These are phyloP conservation scores for Ustilago curta DNA, from an alignment of 1,284 basidiomycete species.

Conservation along the genomic window DNA sequence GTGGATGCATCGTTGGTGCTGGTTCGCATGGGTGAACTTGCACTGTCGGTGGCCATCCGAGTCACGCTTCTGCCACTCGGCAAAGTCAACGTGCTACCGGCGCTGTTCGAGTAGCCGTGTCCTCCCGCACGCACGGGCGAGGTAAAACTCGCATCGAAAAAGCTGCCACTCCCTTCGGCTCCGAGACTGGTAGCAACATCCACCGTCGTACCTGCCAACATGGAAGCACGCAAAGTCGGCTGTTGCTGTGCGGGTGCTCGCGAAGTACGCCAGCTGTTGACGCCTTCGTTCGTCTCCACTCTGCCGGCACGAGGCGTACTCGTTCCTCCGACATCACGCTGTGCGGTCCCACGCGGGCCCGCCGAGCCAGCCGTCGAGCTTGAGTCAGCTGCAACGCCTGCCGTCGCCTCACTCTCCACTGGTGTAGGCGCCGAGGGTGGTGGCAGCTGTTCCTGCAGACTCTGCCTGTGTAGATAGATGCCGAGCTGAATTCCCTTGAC, in stretches of 20 bases:
- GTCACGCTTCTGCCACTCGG: conserved; percentile 37
- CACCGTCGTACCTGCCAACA: background rate
- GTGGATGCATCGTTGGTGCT: background rate
- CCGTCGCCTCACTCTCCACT: conserved; percentile 9
- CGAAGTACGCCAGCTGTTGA: background rate
- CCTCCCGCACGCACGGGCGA: conserved; percentile 34
- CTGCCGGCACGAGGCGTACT: conserved; percentile 16
- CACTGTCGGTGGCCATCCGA: conserved; percentile 12
- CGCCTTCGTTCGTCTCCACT: background rate
- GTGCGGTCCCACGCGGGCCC: conserved; percentile 2
- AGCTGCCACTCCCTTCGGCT: conserved; percentile 24
- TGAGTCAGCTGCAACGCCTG: background rate
- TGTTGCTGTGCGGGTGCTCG: conserved; percentile 8
- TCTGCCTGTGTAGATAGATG: conserved; percentile 89
- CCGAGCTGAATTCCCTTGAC: conserved; percentile 82
- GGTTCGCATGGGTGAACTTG: conserved; percentile 7
- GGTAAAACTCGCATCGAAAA: conserved; percentile 37
- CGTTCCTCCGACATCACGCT: conserved; percentile 12
- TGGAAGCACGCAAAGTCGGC: conserved; percentile 13
- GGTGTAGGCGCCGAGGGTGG: conserved; percentile 70
- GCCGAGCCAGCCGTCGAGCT: conserved; percentile 3
- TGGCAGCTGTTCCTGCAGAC: conserved; percentile 75
- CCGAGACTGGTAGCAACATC: conserved; percentile 6
- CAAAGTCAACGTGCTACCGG: conserved; percentile 34
- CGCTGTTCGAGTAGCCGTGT: background rate